Base-by-base conservation (phyloP, 805 yeast species). In the Lipomyces yamanashiensis region DNA sequence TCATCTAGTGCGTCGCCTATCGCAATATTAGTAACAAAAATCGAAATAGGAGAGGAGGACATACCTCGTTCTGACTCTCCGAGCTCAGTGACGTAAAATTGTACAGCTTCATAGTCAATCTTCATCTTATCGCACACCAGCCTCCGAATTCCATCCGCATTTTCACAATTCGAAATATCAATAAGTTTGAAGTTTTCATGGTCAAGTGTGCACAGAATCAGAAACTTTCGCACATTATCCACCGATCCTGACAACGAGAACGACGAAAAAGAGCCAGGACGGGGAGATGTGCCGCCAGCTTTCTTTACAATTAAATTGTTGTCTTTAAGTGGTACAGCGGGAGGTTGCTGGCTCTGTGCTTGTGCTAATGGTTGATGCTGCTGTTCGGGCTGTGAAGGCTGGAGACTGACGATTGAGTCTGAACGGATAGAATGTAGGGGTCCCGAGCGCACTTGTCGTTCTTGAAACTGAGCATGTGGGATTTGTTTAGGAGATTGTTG, bases 61-160 rank as follows among this genome's bases (percentile, higher is more conserved):
- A 54, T 28, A 63, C 64, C 67, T 34, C 23, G 54, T 41, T 67
- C 67, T 2, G 48, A 7, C 44, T 62, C 70, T 15, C 69, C 68
- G 19, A 66, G 47, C 34, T 66, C 69, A 13, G 61, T 62, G 8
- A 40, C 33, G 34, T 43, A 54, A 21, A 63, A 36, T 19, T 36
- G 28, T 6, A 23, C 71, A 2, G 74, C 66, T 0, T 71, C 67
- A 3, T 72, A 70, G 10, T 67, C 73, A 73, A 51, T 62, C 68
- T 48, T 75, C 71, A 17, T 72, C 64, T 23, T 71, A 71, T 21
- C 79, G 76, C 2, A 72, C 70, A 23, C 80, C 79, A 54, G 39
- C 12, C 36, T 41, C 17, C 85, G 78, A 21, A 85, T 85, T 73
- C 86, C 84, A 58, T 90, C 96, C 0, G 96, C 88, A 65, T 90